Conservation (phyloP, 306 rosid genomes). For the Argentina anserina region DNA sequence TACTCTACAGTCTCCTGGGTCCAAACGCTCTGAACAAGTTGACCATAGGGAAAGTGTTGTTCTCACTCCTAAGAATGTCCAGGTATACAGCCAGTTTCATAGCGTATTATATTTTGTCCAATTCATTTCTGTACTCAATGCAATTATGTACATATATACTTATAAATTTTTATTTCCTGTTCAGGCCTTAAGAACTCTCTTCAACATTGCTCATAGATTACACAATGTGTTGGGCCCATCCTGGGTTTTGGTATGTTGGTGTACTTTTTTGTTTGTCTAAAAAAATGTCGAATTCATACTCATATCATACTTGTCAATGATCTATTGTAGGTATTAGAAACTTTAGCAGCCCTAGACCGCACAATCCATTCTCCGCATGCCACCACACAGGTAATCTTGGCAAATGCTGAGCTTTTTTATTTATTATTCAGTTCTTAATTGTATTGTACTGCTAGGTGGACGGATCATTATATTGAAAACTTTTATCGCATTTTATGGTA, state of each 20-base stretch:
- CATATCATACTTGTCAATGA: constrained; percentile 15
- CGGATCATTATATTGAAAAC: neutral
- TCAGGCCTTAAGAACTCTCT: constrained; percentile 96
- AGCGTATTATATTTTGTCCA: neutral
- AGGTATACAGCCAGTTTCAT: constrained; percentile 47
- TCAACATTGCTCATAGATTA: constrained; percentile 93
- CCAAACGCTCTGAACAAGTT: constrained; percentile 67
- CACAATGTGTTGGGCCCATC: constrained; percentile 97
- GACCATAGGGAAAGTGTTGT: constrained; percentile 78
- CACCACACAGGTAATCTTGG: constrained; percentile 73
- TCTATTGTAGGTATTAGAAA: constrained; percentile 79
- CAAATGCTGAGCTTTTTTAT: constrained; percentile 1
- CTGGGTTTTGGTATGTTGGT: constrained; percentile 86
- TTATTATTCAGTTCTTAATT: constrained; percentile 19
- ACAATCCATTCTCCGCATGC: constrained; percentile 98
- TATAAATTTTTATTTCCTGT: constrained; percentile 25
- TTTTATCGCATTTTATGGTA: neutral
- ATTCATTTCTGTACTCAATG: constrained; percentile 8
- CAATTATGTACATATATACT: constrained; percentile 1
- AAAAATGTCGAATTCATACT: constrained; percentile 7
- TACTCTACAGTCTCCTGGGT: constrained; percentile 71
- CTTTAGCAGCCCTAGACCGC: constrained; percentile 93
- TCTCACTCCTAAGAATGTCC: constrained; percentile 96
- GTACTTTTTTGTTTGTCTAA: constrained; percentile 16
- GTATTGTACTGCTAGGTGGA: neutral